Conservation (phyloP, 257 asterid genomes). For the Scutellaria baicalensis region DNA sequence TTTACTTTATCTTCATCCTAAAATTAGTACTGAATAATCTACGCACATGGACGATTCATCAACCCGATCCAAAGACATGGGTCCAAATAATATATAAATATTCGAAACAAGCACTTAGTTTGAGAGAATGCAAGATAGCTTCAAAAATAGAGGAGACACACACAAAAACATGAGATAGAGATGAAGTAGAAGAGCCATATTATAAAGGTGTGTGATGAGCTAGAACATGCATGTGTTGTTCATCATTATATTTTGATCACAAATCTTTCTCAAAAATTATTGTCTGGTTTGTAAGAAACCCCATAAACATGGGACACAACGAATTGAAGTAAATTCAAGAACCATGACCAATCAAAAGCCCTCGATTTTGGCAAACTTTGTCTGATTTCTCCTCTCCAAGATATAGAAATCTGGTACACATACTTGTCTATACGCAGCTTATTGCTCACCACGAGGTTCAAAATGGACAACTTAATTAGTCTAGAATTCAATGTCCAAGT, state of each 20-base stretch:
- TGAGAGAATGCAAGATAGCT: not conserved
- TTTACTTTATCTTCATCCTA: no score
- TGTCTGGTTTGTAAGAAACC: constrained; percentile 23
- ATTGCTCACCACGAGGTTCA: constrained; percentile 12
- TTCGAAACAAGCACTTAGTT: no score
- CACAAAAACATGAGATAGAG: not conserved
- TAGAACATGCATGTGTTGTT: not conserved
- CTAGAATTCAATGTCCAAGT: constrained; percentile 1
- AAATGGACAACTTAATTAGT: constrained; percentile 8
- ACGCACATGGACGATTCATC: no score
- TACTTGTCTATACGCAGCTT: constrained; percentile 1
- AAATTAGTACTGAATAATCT: no score
- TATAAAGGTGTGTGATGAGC: not conserved
- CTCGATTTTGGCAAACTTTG: not conserved
- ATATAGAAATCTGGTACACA: constrained; percentile 12
- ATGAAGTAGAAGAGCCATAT: not conserved
- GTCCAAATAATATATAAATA: no score
- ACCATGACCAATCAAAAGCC: constrained; percentile 3
- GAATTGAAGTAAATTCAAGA: not conserved
- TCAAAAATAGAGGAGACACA: not conserved
- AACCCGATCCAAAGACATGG: no score
- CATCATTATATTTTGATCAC: constrained; percentile 25
- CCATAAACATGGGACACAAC: constrained; percentile 8
- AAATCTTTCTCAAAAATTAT: constrained; percentile 2
- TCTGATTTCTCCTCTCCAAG: not conserved